Evolutionary conservation across 2,329 filamentous ascomycete genomes (phyloP).

Genomic region (Hypoxylon sp.): DNA sequence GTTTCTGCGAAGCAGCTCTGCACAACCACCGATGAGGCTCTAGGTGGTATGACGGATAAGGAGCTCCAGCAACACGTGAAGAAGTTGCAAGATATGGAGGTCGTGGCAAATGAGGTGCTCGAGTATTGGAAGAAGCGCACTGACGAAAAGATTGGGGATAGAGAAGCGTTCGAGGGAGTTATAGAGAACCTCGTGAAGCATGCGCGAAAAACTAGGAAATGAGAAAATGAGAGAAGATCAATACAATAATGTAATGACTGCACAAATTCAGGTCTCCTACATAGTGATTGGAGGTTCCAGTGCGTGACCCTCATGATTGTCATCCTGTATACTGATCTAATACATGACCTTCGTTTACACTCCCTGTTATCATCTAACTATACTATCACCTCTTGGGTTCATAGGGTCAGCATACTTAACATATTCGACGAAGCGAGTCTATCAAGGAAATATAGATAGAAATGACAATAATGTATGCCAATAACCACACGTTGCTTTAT

Average conservation of each 20-base stretch:
- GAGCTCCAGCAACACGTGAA: conserved; percentile 82
- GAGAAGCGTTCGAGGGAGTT: conserved; percentile 94
- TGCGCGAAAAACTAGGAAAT: conserved; percentile 82
- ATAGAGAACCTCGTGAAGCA: conserved; percentile 97
- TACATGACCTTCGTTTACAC: neutral
- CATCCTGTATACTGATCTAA: neutral
- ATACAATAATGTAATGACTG: conserved; percentile 30
- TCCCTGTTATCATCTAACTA: neutral
- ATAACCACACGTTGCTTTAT: neutral
- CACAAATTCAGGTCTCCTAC: neutral
- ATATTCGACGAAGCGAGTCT: neutral
- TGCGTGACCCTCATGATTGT: neutral
- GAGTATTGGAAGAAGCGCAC: conserved; percentile 90
- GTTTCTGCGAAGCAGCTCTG: conserved; percentile 84
- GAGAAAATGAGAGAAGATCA: conserved; percentile 62
- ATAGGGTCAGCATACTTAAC: neutral
- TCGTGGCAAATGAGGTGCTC: conserved; percentile 81
- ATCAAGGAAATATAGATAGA: neutral
- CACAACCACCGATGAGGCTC: conserved; percentile 85
- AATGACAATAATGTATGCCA: neutral
- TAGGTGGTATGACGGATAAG: conserved; percentile 81
- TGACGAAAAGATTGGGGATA: conserved; percentile 89
- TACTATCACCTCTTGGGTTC: neutral
- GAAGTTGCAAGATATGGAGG: conserved; percentile 77
- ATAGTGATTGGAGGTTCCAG: neutral